Base-by-base conservation (phyloP, 371 early-diverging fungal species). In the Mucor irregularis region DNA sequence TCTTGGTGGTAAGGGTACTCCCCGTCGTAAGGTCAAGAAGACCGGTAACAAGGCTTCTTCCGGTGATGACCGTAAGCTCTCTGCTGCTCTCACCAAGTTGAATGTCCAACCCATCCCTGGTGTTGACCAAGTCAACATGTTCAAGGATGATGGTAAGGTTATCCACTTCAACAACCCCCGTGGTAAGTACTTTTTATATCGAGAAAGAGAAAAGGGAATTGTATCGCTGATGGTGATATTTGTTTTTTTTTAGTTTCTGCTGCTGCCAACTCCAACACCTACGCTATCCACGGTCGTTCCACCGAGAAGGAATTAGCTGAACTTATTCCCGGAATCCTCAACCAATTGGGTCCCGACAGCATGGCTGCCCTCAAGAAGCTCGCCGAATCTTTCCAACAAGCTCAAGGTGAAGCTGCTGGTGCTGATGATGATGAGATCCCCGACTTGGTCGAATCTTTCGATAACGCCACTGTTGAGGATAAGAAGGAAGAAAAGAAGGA, bases 61-160 rank as follows among this genome's bases (percentile, higher is more conserved):
- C 48, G 86, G 83, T 58, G 83, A 87, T 74, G 96, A 96, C 84
- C 93, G 92, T 77, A 95, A 93, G 88, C 87, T 97, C 56, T 85
- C 87, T 65, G 79, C 85, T 57, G 83, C 89, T 30, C 78, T 96
- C 57, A 91, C 89, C 77, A 95, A 94, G 85, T 81, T 96, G 61
- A 92, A 91, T 69, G 89, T 91, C 52, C 92, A 91, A 79, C 84
- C 89, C 62, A 83, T 97, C 62, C 55, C 73, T 58, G 86, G 81
- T 62, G 90, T 98, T 71, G 98, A 97, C 77, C 95, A 97, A 72
- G 96, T 98, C 82, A 98, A 97, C 92, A 95, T 98, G 94, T 98
- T 98, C 88, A 89, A 85, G 81, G 88, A 87, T 54, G 92, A 95
- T 67, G 96, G 96, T 66, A 88, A 90, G 74, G 91, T 98, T 67